Conservation (phyloP, 768 basidiomycete species). For the Xerocomus brunneocitrinus region DNA sequence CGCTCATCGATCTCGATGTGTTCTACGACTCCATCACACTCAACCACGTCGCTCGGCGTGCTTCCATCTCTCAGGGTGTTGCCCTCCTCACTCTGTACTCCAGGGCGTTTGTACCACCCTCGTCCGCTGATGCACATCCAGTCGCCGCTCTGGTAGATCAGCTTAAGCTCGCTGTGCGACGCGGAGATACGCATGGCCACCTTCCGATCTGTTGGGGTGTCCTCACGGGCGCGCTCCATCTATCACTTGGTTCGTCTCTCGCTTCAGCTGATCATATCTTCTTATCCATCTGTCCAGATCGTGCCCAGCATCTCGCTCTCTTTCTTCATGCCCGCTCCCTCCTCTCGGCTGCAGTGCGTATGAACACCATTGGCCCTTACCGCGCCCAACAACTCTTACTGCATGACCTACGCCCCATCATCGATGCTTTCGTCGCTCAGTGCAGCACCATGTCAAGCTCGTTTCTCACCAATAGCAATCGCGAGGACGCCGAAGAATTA, state of each 20-base stretch:
- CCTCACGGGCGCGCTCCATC: conserved; percentile 69
- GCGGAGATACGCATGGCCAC: conserved; percentile 70
- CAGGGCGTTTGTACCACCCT: conserved; percentile 71
- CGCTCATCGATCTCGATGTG: conserved; percentile 58
- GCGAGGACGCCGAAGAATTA: conserved; percentile 12
- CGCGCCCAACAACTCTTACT: conserved; percentile 83
- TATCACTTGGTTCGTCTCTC: conserved; percentile 55
- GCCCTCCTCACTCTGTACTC: conserved; percentile 87
- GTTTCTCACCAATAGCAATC: conserved; percentile 19
- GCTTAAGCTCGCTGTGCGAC: conserved; percentile 65
- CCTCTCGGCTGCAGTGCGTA: conserved; percentile 85
- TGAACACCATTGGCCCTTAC: conserved; percentile 93
- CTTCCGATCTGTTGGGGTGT: conserved; percentile 90
- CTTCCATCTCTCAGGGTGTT: conserved; percentile 87
- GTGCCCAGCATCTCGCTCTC: conserved; percentile 81
- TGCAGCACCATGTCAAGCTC: conserved; percentile 51
- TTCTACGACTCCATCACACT: conserved; percentile 83
- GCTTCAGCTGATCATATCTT: neutral
- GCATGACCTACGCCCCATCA: conserved; percentile 62
- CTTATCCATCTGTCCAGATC: conserved; percentile 44
- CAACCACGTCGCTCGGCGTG: conserved; percentile 84
- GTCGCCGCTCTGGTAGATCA: conserved; percentile 47
- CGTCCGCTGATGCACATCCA: conserved; percentile 11
- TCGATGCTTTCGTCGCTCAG: conserved; percentile 48
- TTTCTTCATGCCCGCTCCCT: conserved; percentile 90